Evolutionary conservation across 2,329 filamentous ascomycete species (phyloP), one percentile per base, ranked within the genome.

Genomic region (Trichophyton verrucosum): DNA sequence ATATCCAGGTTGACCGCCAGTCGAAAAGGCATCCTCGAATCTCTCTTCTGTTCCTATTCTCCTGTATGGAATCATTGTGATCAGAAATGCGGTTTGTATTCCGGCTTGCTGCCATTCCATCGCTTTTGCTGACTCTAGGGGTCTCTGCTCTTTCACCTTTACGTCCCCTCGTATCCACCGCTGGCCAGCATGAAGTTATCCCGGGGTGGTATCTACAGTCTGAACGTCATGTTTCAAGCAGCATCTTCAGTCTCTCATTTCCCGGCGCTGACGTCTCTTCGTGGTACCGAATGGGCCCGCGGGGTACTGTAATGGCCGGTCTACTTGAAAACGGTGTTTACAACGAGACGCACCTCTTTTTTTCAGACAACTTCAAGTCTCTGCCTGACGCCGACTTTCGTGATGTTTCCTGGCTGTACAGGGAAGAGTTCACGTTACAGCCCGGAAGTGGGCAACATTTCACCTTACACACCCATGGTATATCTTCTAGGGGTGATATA

Each of bases 401-500:
- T 15, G 68, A 72, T 0, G 75, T 78, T 0, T 80, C 82, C 0
- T 86, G 83, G 82, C 67, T 84, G 24, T 86, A 85, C 64, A 76
- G 82, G 11, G 72, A 79, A 44, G 80, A 84, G 61, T 80, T 84
- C 60, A 61, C 64, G 0, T 65, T 83, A 1, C 64, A 70, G 0
- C 66, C 68, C 0, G 56, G 65, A 11, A 33, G 68, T 0, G 70
- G 69, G 1, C 70, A 75, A 38, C 78, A 83, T 64, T 81, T 78
- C 64, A 75, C 81, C 30, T 71, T 86, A 1, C 71, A 79, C 38
- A 85, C 82, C 0, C 75, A 86, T 62, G 83, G 83, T 3, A 82
- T 86, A 64, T 80, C 78, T 0, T 84, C 83, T 0, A 78, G 77
- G 36, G 84, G 81, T 1, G 83, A 86, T 64, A 77, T 86, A 4